Evolutionary conservation across 768 basidiomycete genomes (phyloP), one percentile per base, ranked within the genome.

Genomic region (Kwoniella shandongensis): DNA sequence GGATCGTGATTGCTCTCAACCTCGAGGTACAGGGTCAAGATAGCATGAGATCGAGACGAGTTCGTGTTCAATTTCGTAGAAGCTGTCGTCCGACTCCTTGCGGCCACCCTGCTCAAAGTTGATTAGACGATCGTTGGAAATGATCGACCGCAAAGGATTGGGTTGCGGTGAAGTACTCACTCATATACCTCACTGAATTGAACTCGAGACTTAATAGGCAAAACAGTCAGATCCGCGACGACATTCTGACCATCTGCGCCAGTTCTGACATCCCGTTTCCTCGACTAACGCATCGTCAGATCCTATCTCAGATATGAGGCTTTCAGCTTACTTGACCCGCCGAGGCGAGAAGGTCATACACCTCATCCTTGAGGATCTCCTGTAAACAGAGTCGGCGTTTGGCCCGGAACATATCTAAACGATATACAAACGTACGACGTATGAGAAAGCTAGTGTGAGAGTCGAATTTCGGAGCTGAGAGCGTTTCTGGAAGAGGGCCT

Each of bases 361-460:
- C 87, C 61, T 93, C 91, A 69, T 93, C 90, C 69, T 88, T 89
- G 77, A 91, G 89, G 51, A 93, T 89, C 73, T 93, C 90, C 63
- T 62, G 30, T 13, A 27, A 41, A n/a, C n/a, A n/a, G n/a, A n/a
- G n/a, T n/a, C n/a, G n/a, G n/a, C n/a, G n/a, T n/a, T n/a, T n/a
- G n/a, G n/a, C n/a, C n/a, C n/a, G n/a, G n/a, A n/a, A n/a, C n/a
- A n/a, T n/a, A n/a, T n/a, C n/a, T n/a, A n/a, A n/a, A n/a, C n/a
- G n/a, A n/a, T n/a, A n/a, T n/a, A n/a, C n/a, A n/a, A n/a, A 61
- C 62, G 49, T 22, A 63, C 65, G 8, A 67, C 88, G 61, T 91
- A 91, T 1, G 87, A 87, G 80, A 68, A 22, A 86, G 76, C 79
- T 4, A 84, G 80, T 35, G 80, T 74, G 40, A 81, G 79, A 44